These are phyloP conservation scores for Guyanaporus albipodus DNA, from an alignment of 768 basidiomycete genomes.

Conservation along the genomic window DNA sequence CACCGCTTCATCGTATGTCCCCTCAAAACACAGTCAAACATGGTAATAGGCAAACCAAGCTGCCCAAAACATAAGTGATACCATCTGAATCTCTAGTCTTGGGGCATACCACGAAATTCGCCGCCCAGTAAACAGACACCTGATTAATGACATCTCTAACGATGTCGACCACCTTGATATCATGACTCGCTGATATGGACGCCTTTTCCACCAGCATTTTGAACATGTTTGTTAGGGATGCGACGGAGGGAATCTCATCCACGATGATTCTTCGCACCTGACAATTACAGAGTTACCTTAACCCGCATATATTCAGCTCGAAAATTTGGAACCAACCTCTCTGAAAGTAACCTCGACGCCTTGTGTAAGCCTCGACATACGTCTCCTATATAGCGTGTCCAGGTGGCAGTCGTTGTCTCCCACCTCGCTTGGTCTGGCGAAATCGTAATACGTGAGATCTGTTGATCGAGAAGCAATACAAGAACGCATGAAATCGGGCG, in stretches of 20 bases:
- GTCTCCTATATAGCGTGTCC: constrained; percentile 10
- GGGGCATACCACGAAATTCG: constrained; percentile 48
- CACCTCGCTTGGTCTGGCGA: constrained; percentile 45
- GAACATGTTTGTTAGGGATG: constrained; percentile 11
- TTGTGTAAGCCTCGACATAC: constrained; percentile 17
- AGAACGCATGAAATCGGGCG: constrained; percentile 42
- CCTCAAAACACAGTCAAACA: constrained; percentile 36
- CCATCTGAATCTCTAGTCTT: not conserved
- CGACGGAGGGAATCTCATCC: constrained; percentile 8
- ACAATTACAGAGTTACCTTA: not conserved
- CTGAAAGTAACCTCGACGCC: not conserved
- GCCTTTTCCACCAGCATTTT: constrained; percentile 7
- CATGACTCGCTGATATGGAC: constrained; percentile 2
- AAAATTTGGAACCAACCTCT: constrained; percentile 11
- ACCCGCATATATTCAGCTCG: not conserved
- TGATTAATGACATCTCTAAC: constrained; percentile 65
- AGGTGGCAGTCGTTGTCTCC: not conserved
- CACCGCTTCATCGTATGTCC: constrained; percentile 40
- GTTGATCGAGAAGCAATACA: constrained; percentile 39
- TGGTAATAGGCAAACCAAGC: constrained; percentile 34
- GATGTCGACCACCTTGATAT: constrained; percentile 46
- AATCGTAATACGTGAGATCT: constrained; percentile 47
- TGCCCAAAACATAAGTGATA: not conserved
- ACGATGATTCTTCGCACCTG: constrained; percentile 16
- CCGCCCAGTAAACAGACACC: constrained; percentile 59